Conservation (phyloP, 208 protist genomes). For the Leishmania guyanensis region DNA sequence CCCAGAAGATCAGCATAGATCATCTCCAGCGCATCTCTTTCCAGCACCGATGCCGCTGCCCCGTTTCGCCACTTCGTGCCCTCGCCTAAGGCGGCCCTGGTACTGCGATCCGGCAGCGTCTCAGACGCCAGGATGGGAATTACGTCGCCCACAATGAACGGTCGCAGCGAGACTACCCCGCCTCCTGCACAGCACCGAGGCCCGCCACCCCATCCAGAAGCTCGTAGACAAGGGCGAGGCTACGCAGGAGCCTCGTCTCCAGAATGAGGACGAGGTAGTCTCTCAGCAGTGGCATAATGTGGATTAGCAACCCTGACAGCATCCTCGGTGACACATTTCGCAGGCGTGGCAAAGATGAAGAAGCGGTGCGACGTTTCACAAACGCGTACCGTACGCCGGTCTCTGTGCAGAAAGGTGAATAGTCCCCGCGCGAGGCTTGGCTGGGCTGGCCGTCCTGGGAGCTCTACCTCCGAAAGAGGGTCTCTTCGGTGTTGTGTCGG, state of each 20-base stretch:
- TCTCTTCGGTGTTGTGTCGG: constrained; percentile 52
- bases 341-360: constrained; percentile 80
- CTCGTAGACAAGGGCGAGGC: constrained; percentile 93
- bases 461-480: constrained; percentile 89
- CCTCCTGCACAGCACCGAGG: constrained; percentile 82
- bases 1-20: constrained; percentile 93
- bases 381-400: constrained; percentile 87
- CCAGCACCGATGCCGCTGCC: constrained; percentile 49
- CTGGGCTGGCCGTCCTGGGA: constrained; percentile 46
- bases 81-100: constrained; percentile 36
- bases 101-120: constrained; percentile 39
- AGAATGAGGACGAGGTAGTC: constrained; percentile 89
- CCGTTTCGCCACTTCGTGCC: constrained; percentile 37
- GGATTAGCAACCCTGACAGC: constrained; percentile 72
- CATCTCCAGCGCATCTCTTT: constrained; percentile 37
- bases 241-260: constrained; percentile 84
- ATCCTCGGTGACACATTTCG: constrained; percentile 75
- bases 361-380: constrained; percentile 71
- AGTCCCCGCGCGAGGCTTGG: constrained; percentile 57
- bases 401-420: constrained; percentile 60
- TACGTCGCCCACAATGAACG: constrained; percentile 70
- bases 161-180: constrained; percentile 39
- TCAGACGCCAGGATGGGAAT: constrained; percentile 15
- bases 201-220: constrained; percentile 93
- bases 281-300: constrained; percentile 73